Evolutionary conservation across 1,284 basidiomycete species (phyloP).

Genomic region (Ceratobasidium sp.): DNA sequence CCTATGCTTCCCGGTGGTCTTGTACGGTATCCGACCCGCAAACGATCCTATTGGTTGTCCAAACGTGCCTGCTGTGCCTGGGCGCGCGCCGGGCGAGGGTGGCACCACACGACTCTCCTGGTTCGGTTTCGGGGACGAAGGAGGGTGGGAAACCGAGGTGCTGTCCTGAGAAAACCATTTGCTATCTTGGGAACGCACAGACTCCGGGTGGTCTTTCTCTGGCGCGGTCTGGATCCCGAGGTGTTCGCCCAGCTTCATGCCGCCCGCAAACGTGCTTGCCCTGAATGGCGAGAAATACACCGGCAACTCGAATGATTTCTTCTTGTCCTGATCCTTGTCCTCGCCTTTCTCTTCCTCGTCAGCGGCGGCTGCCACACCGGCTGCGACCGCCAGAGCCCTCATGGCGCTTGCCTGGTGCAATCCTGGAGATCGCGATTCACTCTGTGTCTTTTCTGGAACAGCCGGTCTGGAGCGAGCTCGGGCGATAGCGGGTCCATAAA

Average conservation of each 20-base stretch:
- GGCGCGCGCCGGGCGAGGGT: slow-evolving; percentile 8
- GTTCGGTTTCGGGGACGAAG: neutral
- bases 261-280: slow-evolving; percentile 19
- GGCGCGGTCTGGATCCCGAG: slow-evolving; percentile 3
- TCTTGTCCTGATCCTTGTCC: too few species aligned
- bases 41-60: slow-evolving; percentile 21
- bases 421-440: neutral
- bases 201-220: neutral
- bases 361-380: neutral
- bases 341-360: too few species aligned
- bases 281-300: neutral
- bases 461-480: neutral
- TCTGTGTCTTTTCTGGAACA: neutral
- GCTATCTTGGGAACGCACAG: neutral
- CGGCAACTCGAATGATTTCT: neutral
- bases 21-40: slow-evolving; percentile 13
- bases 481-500: slow-evolving; percentile 26
- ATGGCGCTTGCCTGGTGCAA: slow-evolving; percentile 13
- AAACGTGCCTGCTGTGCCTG: slow-evolving; percentile 29
- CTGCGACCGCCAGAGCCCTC: slow-evolving; percentile 23
- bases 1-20: slow-evolving; percentile 2
- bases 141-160: neutral
- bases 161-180: neutral
- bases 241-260: slow-evolving; percentile 28
- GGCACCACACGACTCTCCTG: neutral